Conservation (phyloP, 352 stramenopile genomes). For the Phytophthora ramorum region DNA sequence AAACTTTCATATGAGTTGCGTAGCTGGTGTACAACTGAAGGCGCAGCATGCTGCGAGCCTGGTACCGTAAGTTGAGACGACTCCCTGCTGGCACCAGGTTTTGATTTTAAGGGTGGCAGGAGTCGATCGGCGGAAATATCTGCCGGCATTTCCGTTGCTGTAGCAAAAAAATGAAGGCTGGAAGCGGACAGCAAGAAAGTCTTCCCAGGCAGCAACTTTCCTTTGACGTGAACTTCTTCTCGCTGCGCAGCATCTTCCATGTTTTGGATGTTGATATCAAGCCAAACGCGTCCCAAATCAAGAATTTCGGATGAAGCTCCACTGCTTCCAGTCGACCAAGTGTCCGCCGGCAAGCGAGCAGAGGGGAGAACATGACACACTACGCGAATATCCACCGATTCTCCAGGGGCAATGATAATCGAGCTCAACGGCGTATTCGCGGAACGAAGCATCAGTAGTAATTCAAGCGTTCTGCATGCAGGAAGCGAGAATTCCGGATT, state of each 20-base stretch:
- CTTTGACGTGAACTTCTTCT: slow-evolving; percentile 75
- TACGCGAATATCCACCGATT: slow-evolving; percentile 87
- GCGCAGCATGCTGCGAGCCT: slow-evolving; percentile 29
- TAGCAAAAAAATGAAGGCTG: slow-evolving; percentile 82
- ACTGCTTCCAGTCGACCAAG: slow-evolving; percentile 41
- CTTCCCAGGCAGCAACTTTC: slow-evolving; percentile 78
- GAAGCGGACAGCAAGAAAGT: slow-evolving; percentile 85
- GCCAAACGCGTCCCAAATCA: slow-evolving; percentile 65
- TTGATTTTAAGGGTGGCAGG: slow-evolving; percentile 50
- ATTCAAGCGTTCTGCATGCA: slow-evolving; percentile 62
- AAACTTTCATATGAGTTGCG: slow-evolving; percentile 79
- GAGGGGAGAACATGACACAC: slow-evolving; percentile 77
- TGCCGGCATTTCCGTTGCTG: slow-evolving; percentile 57
- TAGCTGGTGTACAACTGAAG: slow-evolving; percentile 62
- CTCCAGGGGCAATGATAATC: slow-evolving; percentile 71
- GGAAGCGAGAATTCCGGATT: slow-evolving; percentile 12
- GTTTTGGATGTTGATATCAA: slow-evolving; percentile 76
- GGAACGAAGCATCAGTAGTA: slow-evolving; percentile 80
- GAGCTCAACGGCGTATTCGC: slow-evolving; percentile 80
- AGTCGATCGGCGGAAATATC: slow-evolving; percentile 59
- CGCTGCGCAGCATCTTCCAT: slow-evolving; percentile 67
- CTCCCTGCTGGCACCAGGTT: slow-evolving; percentile 46
- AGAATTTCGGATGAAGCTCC: slow-evolving; percentile 56
- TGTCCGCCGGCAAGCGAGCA: slow-evolving; percentile 60
- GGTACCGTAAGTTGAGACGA: slow-evolving; percentile 33